Conservation (phyloP, 176 grass and related monocot genomes). For the Stipa capillata region DNA sequence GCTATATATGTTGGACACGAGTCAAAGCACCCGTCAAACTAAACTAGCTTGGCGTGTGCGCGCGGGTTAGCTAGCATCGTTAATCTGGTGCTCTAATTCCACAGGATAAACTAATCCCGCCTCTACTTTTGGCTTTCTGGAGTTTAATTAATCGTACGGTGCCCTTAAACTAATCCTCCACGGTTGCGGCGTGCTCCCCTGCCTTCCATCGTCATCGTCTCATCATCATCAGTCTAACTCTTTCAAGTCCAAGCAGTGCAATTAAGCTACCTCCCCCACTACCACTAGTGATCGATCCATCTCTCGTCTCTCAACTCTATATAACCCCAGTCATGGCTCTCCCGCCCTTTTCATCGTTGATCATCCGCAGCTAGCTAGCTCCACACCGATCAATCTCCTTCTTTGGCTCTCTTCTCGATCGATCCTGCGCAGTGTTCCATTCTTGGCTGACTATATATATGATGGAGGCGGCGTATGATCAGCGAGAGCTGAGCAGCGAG, state of each 20-base stretch:
- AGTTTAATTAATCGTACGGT: not conserved
- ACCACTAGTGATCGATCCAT: no score
- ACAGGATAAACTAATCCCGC: slow-evolving; percentile 14
- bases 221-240: not conserved
- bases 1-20: not conserved
- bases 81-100: slow-evolving; percentile 20
- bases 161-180: slow-evolving; percentile 32
- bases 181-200: slow-evolving; percentile 44
- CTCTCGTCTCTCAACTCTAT: slow-evolving; percentile 20
- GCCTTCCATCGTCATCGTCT: not conserved
- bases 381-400: no score
- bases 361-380: no score
- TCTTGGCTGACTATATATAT: no score
- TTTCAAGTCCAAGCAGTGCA: slow-evolving; percentile 6
- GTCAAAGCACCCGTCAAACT: slow-evolving; percentile 13
- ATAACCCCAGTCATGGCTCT: slow-evolving; percentile 35
- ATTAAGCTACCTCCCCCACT: not conserved
- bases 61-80: slow-evolving; percentile 20
- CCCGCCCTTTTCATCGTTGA: slow-evolving; percentile 43
- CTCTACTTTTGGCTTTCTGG: slow-evolving; percentile 52
- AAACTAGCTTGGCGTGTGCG: slow-evolving; percentile 7
- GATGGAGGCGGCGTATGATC: not conserved
- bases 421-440: no score
- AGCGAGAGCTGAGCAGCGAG: slow-evolving; percentile 15
- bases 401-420: no score